Conservation (phyloP, 257 asterid species). For the Anisodus acutangulus region DNA sequence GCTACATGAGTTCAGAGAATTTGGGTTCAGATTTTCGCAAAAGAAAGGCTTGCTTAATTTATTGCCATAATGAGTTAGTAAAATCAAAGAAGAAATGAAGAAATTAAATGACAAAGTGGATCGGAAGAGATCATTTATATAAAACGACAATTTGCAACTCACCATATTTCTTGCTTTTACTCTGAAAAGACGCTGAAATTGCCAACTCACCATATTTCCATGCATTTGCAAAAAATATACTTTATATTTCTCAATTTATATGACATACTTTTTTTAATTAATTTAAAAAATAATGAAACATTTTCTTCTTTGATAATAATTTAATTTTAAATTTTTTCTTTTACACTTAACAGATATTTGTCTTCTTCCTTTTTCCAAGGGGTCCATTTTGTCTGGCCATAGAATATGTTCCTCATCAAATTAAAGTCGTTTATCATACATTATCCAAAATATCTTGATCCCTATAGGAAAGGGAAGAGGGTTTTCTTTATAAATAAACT, state of each 20-base stretch:
- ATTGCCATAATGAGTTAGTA: not conserved
- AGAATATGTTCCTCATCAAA: conserved; percentile 2
- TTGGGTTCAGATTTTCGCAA: not conserved
- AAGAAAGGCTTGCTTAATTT: not conserved
- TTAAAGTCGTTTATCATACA: not conserved
- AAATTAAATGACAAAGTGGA: not conserved
- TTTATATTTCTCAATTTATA: no score
- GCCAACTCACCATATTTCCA: not conserved
- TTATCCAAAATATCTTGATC: not conserved
- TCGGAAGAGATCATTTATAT: not conserved
- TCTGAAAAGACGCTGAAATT: not conserved
- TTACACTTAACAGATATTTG: not conserved
- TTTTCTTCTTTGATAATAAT: no score
- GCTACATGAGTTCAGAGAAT: not conserved
- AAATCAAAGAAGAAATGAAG: not conserved
- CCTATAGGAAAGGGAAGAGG: not conserved
- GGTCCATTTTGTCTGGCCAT: conserved; percentile 10
- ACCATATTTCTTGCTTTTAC: not conserved
- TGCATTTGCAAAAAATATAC: not conserved
- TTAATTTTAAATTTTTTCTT: no score
- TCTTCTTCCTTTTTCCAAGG: not conserved
- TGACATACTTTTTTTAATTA: no score
- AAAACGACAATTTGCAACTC: not conserved
- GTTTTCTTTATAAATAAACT: not conserved
- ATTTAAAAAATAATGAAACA: no score